Evolutionary conservation across 257 asterid species (phyloP).

Genomic region (Plantago major): DNA sequence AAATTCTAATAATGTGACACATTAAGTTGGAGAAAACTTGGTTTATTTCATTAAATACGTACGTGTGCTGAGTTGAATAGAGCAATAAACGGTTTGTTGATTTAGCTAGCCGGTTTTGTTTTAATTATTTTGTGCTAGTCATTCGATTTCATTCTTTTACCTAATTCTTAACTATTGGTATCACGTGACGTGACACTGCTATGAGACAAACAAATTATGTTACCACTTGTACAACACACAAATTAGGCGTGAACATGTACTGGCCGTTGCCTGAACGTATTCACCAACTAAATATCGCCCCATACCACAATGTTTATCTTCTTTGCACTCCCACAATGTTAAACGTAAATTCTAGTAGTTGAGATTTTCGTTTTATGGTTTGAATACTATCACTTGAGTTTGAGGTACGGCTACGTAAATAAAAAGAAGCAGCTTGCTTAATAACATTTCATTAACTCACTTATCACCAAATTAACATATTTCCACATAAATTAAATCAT

Average conservation of each 20-base stretch:
- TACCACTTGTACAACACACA: constrained; percentile 23
- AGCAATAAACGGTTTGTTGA: too few species aligned
- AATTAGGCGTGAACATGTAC: constrained; percentile 24
- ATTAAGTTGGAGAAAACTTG: constrained; percentile 20
- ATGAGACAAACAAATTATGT: neutral
- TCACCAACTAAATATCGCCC: neutral
- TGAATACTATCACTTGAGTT: too few species aligned
- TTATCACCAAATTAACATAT: constrained; percentile 14
- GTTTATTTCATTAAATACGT: constrained; percentile 29
- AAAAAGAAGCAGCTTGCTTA: neutral
- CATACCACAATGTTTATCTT: too few species aligned
- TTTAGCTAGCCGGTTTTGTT: neutral
- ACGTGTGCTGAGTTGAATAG: too few species aligned
- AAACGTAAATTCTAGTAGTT: too few species aligned
- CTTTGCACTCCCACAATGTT: too few species aligned
- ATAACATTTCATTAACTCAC: neutral
- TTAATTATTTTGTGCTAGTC: constrained; percentile 22
- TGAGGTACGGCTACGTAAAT: too few species aligned
- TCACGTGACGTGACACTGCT: constrained; percentile 61
- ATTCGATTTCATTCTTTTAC: constrained; percentile 58
- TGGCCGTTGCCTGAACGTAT: constrained; percentile 34
- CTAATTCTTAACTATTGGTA: constrained; percentile 40
- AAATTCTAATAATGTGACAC: constrained; percentile 27
- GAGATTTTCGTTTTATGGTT: too few species aligned
- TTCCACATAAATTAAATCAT: constrained; percentile 7